Conservation (phyloP, 257 asterid genomes). For the Nicotiana tabacum region DNA sequence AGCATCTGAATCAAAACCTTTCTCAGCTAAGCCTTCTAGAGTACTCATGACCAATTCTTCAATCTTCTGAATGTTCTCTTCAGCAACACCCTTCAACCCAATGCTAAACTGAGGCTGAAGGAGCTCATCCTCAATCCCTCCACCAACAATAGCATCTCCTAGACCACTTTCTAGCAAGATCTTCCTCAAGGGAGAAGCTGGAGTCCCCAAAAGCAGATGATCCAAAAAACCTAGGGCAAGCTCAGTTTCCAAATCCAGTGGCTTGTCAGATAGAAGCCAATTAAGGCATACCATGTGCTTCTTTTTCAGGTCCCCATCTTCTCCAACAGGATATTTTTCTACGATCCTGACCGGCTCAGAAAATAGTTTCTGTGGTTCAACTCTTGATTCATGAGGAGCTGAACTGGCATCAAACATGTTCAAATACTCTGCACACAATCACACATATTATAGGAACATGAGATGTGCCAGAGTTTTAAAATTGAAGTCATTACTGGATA, state of each 20-base stretch:
- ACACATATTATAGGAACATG: conserved; percentile 3
- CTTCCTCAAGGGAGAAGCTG: conserved; percentile 97
- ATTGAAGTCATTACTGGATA: background rate
- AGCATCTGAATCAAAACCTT: conserved; percentile 88
- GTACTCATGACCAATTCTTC: conserved; percentile 67
- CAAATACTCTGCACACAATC: conserved; percentile 62
- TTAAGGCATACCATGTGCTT: conserved; percentile 96
- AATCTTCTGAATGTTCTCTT: conserved; percentile 67
- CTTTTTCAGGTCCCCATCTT: conserved; percentile 80
- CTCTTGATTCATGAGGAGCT: conserved; percentile 73
- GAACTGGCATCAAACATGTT: conserved; percentile 86
- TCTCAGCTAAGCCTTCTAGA: conserved; percentile 63
- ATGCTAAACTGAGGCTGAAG: conserved; percentile 97
- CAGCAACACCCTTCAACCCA: conserved; percentile 91
- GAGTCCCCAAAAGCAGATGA: conserved; percentile 92
- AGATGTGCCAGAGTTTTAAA: background rate
- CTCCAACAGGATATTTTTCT: conserved; percentile 92
- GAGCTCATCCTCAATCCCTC: conserved; percentile 95
- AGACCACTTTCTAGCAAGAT: conserved; percentile 88
- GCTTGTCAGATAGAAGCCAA: conserved; percentile 88
- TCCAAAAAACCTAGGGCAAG: conserved; percentile 84
- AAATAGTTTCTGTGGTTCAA: conserved; percentile 72
- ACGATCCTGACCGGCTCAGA: conserved; percentile 66
- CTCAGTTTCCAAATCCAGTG: conserved; percentile 92
- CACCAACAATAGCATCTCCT: conserved; percentile 97